These are phyloP conservation scores for Rhododendron henanense DNA, from an alignment of 148 eudicot genomes.

Conservation along the genomic window DNA sequence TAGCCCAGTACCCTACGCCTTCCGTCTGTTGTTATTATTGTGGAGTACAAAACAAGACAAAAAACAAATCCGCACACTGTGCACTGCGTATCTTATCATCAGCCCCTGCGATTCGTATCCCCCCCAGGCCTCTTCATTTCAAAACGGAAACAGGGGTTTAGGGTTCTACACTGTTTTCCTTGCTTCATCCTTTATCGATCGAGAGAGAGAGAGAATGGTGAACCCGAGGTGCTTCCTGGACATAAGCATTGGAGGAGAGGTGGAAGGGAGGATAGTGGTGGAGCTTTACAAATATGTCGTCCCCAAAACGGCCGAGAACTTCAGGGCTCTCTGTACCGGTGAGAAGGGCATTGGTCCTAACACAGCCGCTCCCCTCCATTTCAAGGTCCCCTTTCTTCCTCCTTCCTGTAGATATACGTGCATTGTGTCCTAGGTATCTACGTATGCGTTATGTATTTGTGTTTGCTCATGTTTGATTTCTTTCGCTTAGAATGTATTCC, in stretches of 20 bases:
- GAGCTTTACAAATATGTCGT: conserved; percentile 65
- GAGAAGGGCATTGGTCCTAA: conserved; percentile 10
- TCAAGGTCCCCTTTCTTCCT: not conserved
- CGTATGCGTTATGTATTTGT: not conserved
- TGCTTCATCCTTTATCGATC: not conserved
- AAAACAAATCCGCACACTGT: not conserved
- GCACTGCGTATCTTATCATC: not conserved
- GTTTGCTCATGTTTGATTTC: not conserved
- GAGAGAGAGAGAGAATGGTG: conserved; percentile 25
- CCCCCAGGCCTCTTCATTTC: not conserved
- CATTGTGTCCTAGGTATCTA: not conserved
- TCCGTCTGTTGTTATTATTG: not conserved
- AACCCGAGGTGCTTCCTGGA: conserved; percentile 60
- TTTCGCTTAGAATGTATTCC: not conserved
- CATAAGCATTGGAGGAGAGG: conserved; percentile 69
- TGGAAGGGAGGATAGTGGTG: conserved; percentile 66
- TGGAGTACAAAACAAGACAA: not conserved
- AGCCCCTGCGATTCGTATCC: not conserved
- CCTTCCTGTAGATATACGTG: not conserved
- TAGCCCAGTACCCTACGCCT: not conserved
- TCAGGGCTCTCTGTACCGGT: conserved; percentile 63
- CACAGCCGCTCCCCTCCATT: conserved; percentile 3
- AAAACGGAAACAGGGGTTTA: conserved; percentile 17
- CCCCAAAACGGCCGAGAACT: conserved; percentile 79
- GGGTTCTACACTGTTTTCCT: not conserved